These are phyloP conservation scores for Colletotrichum orchidophilum DNA, from an alignment of 2,329 filamentous ascomycete species.

Conservation along the genomic window DNA sequence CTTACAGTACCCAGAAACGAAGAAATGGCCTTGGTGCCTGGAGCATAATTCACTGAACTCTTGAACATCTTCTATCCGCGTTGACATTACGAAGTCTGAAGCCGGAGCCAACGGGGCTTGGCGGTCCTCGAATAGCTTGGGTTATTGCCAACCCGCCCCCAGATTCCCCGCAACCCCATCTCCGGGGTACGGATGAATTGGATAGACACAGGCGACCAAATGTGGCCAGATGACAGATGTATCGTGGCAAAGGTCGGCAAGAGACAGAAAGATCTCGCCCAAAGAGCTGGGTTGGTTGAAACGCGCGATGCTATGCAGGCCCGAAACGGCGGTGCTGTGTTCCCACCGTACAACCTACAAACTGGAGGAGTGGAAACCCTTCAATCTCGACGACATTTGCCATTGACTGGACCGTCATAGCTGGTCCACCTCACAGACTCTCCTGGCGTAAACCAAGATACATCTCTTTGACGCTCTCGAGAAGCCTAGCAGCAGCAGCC, in stretches of 20 bases:
- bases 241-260: conserved; percentile 7
- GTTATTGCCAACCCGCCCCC: neutral
- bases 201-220: neutral
- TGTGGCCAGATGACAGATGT: conserved; percentile 10
- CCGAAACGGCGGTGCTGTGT: conserved; percentile 5
- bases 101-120: neutral
- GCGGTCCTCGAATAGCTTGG: neutral
- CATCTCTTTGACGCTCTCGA: neutral
- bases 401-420: neutral
- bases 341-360: conserved; percentile 5
- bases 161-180: conserved; percentile 11
- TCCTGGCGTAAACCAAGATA: neutral
- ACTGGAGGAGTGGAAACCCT: neutral
- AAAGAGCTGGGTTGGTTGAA: conserved; percentile 10
- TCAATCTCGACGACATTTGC: too few relatives aligned
- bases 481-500: neutral
- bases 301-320: conserved; percentile 16
- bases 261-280: neutral
- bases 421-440: too few relatives aligned
- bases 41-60: too few relatives aligned
- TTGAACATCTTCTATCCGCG: neutral
- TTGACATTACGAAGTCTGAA: neutral
- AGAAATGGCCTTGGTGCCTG: neutral
- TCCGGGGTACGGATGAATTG: neutral
- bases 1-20: neutral